Evolutionary conservation across 2,329 filamentous ascomycete genomes (phyloP).

Genomic region (Trichoderma breve): DNA sequence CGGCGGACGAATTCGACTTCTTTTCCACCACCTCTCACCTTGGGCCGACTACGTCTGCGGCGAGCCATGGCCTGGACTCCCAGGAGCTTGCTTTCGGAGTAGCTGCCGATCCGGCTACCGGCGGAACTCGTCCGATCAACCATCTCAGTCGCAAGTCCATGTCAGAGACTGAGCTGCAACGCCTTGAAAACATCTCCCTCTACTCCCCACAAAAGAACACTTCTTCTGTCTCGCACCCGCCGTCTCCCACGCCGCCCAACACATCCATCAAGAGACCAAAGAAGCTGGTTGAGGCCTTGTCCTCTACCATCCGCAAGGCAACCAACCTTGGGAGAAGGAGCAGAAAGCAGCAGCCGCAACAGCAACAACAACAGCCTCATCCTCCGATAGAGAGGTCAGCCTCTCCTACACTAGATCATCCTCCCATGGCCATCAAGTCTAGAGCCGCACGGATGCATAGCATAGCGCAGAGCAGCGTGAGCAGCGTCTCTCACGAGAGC

Average conservation of each 20-base stretch:
- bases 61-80: constrained; percentile 34
- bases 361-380: background rate
- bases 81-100: constrained; percentile 28
- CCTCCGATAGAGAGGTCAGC: constrained; percentile 25
- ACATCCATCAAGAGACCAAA: constrained; percentile 35
- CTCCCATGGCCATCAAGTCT: constrained; percentile 36
- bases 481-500: constrained; percentile 24
- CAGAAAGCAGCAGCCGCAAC: constrained; percentile 26
- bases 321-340: constrained; percentile 34
- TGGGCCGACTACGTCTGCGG: constrained; percentile 27
- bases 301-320: constrained; percentile 42
- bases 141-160: constrained; percentile 39
- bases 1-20: constrained; percentile 38
- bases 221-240: constrained; percentile 31
- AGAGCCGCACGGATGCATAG: constrained; percentile 27
- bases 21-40: constrained; percentile 36
- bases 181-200: constrained; percentile 48
- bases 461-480: constrained; percentile 21
- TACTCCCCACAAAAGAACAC: constrained; percentile 35
- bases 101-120: constrained; percentile 15
- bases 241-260: constrained; percentile 35
- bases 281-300: constrained; percentile 42
- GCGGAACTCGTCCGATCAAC: constrained; percentile 25
- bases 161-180: constrained; percentile 48
- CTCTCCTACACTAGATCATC: constrained; percentile 36